These are phyloP conservation scores for Wickerhamiella galacta DNA, from an alignment of 805 yeast species.

Conservation along the genomic window DNA sequence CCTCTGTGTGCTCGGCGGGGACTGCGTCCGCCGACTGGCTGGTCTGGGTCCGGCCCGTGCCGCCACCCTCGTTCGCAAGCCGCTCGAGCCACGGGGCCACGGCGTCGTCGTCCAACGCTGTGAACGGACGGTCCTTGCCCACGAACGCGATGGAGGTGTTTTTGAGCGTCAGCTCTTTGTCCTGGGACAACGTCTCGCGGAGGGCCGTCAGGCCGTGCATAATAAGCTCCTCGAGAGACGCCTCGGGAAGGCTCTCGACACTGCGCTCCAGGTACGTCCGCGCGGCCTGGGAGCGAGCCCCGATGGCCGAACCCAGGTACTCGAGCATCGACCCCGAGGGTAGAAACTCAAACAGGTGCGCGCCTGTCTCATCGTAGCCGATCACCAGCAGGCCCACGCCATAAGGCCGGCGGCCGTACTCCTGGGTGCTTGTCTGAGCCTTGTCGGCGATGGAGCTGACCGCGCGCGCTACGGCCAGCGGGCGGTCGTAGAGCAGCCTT, in stretches of 20 bases:
- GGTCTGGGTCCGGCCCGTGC: constrained; percentile 26
- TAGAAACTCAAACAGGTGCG: constrained; percentile 86
- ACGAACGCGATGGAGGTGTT: constrained; percentile 88
- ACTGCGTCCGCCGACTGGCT: constrained; percentile 5
- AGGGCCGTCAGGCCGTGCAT: constrained; percentile 78
- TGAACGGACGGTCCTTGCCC: constrained; percentile 63
- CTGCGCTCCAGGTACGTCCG: constrained; percentile 87
- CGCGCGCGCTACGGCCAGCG: constrained; percentile 67
- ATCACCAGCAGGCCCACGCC: constrained; percentile 89
- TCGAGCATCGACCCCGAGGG: constrained; percentile 91
- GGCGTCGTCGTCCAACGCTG: constrained; percentile 69
- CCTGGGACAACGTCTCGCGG: constrained; percentile 88
- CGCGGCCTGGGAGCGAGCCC: constrained; percentile 98
- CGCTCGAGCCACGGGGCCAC: constrained; percentile 71
- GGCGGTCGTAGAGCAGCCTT: constrained; percentile 69
- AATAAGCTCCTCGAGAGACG: constrained; percentile 55
- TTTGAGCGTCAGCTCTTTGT: constrained; percentile 66
- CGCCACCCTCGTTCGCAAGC: too few species aligned
- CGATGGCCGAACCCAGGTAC: constrained; percentile 86
- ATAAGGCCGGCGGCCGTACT: constrained; percentile 92
- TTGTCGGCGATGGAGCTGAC: constrained; percentile 81
- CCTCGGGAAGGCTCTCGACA: constrained; percentile 45
- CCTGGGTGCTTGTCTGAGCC: constrained; percentile 93
- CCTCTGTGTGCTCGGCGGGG: constrained; percentile 10
- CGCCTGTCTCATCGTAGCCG: constrained; percentile 87